phyloP scores from a whole-genome alignment of 306 rosid species.

The Vachellia collinsii region DNA sequence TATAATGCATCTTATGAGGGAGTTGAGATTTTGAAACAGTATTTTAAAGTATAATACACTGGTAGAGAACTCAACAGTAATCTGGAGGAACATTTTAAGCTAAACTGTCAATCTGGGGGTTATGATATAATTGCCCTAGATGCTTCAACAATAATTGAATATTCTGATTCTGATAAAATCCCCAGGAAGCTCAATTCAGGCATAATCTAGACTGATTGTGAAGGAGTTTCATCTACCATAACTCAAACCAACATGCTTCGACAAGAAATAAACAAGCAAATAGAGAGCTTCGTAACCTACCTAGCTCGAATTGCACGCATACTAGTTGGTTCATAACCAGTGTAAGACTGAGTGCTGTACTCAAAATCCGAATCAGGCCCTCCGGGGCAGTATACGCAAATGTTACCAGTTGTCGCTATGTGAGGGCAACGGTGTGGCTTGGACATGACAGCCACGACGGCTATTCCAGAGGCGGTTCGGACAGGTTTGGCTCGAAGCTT shows the following conservation, averaged over 20 bases:
- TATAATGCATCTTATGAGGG: no score
- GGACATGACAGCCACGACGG: constrained; percentile 97
- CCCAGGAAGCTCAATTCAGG: background rate
- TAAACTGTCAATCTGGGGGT: background rate
- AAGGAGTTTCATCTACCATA: background rate
- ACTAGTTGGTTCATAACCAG: constrained; percentile 98
- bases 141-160: background rate
- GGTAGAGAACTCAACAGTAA: background rate
- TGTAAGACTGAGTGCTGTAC: constrained; percentile 95
- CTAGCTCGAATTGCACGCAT: constrained; percentile 99
- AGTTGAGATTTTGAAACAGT: no score
- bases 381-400: constrained; percentile 96
- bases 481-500: constrained; percentile 96
- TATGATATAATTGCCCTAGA: background rate
- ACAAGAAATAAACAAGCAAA: background rate
- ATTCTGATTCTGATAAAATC: background rate
- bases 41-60: background rate
- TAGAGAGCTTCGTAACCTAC: constrained; percentile 35
- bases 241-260: constrained; percentile 2
- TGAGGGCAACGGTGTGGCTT: constrained; percentile 98
- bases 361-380: constrained; percentile 98
- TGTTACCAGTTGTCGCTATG: constrained; percentile 93
- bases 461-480: constrained; percentile 93
- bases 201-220: background rate
- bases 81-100: background rate